Evolutionary conservation across 805 yeast species (phyloP), one percentile per base, ranked within the genome.

Genomic region (Nadsonia fulvescens): DNA sequence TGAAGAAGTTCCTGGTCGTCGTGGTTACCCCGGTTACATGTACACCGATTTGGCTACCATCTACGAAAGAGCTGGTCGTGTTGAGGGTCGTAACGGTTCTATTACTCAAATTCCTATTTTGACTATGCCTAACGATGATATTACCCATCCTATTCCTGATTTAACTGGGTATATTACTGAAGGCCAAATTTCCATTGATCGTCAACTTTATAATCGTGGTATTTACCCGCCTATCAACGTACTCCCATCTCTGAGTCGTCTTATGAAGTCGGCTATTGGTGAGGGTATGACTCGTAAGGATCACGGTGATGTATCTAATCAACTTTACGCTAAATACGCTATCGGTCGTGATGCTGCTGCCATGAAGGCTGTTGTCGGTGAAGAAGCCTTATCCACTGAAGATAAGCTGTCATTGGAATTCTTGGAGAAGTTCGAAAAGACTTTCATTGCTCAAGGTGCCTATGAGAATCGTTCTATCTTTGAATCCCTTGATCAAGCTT

Each of bases 1-100:
- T 66, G 99, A 89, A 60, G 98, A 91, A 61, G 98, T 89, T 24
- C 98, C 98, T 51, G 99, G 99, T 66, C 82, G 99, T 70, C 82
- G 99, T 73, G 99, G 99, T 66, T 89, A 89, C 58, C 99, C 99
- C 38, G 99, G 99, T 77, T 89, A 89, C 57, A 89, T 89, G 99
- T 89, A 89, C 62, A 89, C 99, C 24, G 99, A 89, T 74, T 79
- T 89, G 64, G 79, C 96, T 27, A 89, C 96, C 27, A 82, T 89
- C 47, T 89, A 89, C 56, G 99, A 89, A 63, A 79, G 99, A 65
- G 99, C 99, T 23, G 99, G 99, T 54, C 78, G 99, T 65, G 96
- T 89, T 36, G 98, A 89, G 61, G 99, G 99, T 40, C 76, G 98
- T 62, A 89, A 89, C 49, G 99, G 99, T 53, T 89, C 98, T 24